Evolutionary conservation across 192 early-diverging fungal genomes (phyloP).

Genomic region (Umbelopsis isabellina): DNA sequence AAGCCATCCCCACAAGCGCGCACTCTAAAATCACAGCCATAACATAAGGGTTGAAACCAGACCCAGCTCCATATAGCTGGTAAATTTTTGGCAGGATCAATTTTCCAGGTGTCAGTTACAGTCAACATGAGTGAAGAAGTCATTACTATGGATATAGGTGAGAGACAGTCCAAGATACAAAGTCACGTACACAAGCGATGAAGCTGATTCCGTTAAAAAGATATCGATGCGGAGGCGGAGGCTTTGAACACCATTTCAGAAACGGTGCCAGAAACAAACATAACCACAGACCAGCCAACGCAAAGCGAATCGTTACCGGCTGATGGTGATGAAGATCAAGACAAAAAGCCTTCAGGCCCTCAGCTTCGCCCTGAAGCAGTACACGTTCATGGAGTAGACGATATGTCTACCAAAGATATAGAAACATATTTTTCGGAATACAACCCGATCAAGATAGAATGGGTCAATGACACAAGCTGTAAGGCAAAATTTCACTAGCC

Average conservation of each 20-base stretch:
- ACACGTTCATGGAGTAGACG: constrained; percentile 47
- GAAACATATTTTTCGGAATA: constrained; percentile 43
- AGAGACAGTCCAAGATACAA: background rate
- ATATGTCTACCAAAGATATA: constrained; percentile 52
- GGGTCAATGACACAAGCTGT: constrained; percentile 53
- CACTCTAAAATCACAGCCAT: too few relatives aligned
- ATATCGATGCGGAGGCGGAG: background rate
- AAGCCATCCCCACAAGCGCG: too few relatives aligned
- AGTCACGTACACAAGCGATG: background rate
- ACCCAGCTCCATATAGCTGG: too few relatives aligned
- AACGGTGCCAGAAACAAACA: too few relatives aligned
- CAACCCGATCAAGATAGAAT: constrained; percentile 46
- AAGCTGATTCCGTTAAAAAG: background rate
- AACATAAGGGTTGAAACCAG: too few relatives aligned
- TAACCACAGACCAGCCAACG: too few relatives aligned
- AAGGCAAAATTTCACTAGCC: constrained; percentile 16
- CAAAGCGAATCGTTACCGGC: background rate
- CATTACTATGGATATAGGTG: constrained; percentile 17
- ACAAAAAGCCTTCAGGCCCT: background rate
- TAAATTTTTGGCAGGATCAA: too few relatives aligned
- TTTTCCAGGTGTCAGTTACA: background rate
- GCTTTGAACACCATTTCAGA: too few relatives aligned
- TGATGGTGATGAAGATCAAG: background rate
- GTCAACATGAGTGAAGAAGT: constrained; percentile 4
- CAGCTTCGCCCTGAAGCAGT: constrained; percentile 35